phyloP scores from a whole-genome alignment of 2,329 filamentous ascomycete genomes.

The Boeremia lycopersici region DNA sequence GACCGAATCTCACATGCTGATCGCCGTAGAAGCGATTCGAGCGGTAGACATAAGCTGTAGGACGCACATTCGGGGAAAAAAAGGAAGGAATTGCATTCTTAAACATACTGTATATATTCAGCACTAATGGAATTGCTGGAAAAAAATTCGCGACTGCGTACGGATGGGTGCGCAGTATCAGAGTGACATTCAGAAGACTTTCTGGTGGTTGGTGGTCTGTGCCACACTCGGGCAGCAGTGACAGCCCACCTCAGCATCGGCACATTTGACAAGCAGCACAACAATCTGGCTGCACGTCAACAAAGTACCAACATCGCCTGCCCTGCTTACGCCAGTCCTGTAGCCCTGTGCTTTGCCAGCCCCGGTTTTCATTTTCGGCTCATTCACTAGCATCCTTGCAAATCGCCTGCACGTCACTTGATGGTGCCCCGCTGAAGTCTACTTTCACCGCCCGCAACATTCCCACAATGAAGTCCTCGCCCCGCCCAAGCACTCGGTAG shows the following conservation, averaged over 20 bases:
- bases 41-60: constrained; percentile 35
- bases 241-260: constrained; percentile 15
- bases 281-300: constrained; percentile 7
- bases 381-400: constrained; percentile 19
- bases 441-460: constrained; percentile 45
- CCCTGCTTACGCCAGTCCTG: not conserved
- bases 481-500: constrained; percentile 45
- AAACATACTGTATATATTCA: constrained; percentile 5
- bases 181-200: not conserved
- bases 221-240: constrained; percentile 15
- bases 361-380: constrained; percentile 8
- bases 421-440: constrained; percentile 37
- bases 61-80: not conserved
- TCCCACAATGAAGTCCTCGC: constrained; percentile 42
- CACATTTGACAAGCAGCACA: constrained; percentile 13
- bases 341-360: not conserved
- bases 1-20: constrained; percentile 28
- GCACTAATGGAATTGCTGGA: not conserved
- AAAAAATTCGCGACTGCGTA: not conserved
- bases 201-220: constrained; percentile 7
- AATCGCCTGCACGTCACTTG: constrained; percentile 29
- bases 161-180: not conserved
- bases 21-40: constrained; percentile 41
- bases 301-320: constrained; percentile 8
- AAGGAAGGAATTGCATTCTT: not conserved